Evolutionary conservation across 805 yeast genomes (phyloP), one percentile per base, ranked within the genome.

Genomic region (Ogataea nitratoaversa): DNA sequence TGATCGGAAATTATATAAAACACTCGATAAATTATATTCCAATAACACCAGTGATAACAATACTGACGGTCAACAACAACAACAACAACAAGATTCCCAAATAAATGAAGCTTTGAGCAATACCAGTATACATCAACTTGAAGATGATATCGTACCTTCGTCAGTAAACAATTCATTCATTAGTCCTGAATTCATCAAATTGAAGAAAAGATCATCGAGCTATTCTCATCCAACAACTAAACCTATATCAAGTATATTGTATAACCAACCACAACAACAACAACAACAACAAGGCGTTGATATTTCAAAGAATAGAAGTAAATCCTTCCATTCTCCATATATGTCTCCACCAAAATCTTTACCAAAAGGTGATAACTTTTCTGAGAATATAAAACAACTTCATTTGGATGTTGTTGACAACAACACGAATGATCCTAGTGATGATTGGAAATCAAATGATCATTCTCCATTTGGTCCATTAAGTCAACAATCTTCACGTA

Each of bases 401-500:
- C 19, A 31, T 36, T 28, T 38, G 30, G 24, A 36, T 20, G 42
- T 36, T 31, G 23, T 8, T n/a, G 14, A 27, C 13, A 27, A 27
- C 13, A 27, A 9, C 30, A 27, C 8, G 8, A 13, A 12, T 12
- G 30, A 27, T 27, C 7, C 19, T 18, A 16, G 23, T 19, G 40
- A 37, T 16, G 16, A 29, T n/a, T 17, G 13, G 8, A 27, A 27
- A 6, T 11, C 19, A 16, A 14, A 22, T 20, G 53, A 45, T 32
- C 33, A 49, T 24, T 58, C 88, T 2, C 98, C 98, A 1, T 93
- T 93, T 66, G 99, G 99, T 0, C 95, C 97, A 0, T 70, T 93
- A 25, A 84, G 83, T 54, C 83, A 82, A 52, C 78, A 83, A n/a
- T 79, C 93, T 1, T 84, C 95, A 33, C 75, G 96, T 48, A 83